Percentiles rank a stretch among this genome's conserved stretches.
Evolutionary conservation across 2,329 filamentous ascomycete species (phyloP).

Genomic region (Ceratocystis colombiana): DNA sequence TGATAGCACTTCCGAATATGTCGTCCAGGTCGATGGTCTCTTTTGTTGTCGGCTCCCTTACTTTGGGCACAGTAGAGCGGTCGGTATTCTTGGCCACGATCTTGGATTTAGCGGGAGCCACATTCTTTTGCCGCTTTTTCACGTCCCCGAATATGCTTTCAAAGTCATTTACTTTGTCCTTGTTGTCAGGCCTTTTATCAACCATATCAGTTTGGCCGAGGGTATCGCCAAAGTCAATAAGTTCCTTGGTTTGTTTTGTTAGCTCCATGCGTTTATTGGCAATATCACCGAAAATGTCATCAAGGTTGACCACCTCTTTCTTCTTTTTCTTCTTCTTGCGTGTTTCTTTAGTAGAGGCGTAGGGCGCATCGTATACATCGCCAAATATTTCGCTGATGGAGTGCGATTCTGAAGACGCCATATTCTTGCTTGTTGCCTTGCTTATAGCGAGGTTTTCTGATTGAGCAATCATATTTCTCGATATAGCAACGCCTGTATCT

Average conservation of each 20-base stretch:
- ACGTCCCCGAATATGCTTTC: slow-evolving; percentile 12
- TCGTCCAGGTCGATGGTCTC: slow-evolving; percentile 18
- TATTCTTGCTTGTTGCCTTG: background rate
- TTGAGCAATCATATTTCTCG: background rate
- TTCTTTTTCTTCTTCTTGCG: background rate
- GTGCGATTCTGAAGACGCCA: background rate
- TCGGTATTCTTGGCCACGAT: background rate
- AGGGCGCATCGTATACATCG: background rate
- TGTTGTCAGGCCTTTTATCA: background rate
- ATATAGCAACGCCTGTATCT: background rate
- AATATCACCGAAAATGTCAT: slow-evolving; percentile 18
- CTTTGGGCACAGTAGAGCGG: background rate
- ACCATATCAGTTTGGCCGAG: slow-evolving; percentile 1
- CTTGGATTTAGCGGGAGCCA: background rate
- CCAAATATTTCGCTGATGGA: background rate
- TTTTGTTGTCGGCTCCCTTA: background rate
- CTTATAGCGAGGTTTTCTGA: background rate
- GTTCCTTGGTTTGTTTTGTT: background rate
- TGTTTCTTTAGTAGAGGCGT: background rate
- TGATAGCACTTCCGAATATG: slow-evolving; percentile 18
- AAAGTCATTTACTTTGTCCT: background rate
- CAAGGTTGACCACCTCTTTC: background rate
- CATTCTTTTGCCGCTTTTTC: background rate
- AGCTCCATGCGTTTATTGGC: background rate
- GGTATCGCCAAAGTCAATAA: slow-evolving; percentile 6